Evolutionary conservation across 1,139 yeast genomes (phyloP).

Genomic region (Scheffersomyces cryptocercus): DNA sequence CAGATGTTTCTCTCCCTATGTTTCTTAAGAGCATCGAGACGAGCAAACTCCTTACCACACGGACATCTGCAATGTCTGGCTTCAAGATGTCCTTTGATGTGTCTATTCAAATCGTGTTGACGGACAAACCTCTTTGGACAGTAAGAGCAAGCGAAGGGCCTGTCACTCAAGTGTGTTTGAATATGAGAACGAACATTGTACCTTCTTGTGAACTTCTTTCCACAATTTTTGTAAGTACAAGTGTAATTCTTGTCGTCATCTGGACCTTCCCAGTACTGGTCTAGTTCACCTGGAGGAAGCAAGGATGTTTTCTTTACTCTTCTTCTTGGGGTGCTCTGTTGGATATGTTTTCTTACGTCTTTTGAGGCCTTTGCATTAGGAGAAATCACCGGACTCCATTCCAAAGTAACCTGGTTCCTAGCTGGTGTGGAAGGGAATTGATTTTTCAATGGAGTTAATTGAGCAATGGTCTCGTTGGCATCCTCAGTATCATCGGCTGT

Average conservation of each 20-base stretch:
- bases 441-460: constrained; percentile 42
- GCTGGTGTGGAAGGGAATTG: constrained; percentile 38
- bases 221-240: constrained; percentile 79
- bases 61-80: constrained; percentile 72
- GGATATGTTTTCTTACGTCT: constrained; percentile 40
- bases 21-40: constrained; percentile 84
- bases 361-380: constrained; percentile 41
- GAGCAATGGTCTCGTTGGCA: constrained; percentile 42
- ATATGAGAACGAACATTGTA: constrained; percentile 96
- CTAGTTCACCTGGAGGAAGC: constrained; percentile 88
- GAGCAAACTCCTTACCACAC: constrained; percentile 89
- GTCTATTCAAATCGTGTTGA: constrained; percentile 92
- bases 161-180: constrained; percentile 92
- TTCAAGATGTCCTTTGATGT: constrained; percentile 82
- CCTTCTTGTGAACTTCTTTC: constrained; percentile 80
- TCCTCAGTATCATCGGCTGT: constrained; percentile 38
- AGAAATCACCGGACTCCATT: constrained; percentile 59
- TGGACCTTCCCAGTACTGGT: constrained; percentile 80
- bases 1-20: constrained; percentile 83
- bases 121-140: constrained; percentile 78
- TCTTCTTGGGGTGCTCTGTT: constrained; percentile 42
- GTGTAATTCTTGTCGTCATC: constrained; percentile 65
- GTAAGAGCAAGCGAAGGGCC: constrained; percentile 70
- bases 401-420: constrained; percentile 38
- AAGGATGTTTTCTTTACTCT: constrained; percentile 65